Conservation (phyloP, 2,329 filamentous ascomycete species). For the Colletotrichum orbiculare region DNA sequence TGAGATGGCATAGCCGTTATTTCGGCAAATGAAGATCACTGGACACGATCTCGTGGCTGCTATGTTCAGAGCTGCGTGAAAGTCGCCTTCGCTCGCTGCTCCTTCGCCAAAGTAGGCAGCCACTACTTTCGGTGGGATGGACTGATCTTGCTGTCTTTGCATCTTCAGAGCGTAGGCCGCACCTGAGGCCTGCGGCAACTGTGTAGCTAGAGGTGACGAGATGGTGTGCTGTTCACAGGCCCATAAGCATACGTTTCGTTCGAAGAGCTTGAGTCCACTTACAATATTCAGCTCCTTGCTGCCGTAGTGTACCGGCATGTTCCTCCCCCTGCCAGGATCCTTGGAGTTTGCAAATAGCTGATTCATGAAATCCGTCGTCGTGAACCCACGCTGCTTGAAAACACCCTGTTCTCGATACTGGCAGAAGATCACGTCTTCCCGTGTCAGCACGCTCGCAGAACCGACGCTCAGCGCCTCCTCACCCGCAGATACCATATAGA, state of each 20-base stretch:
- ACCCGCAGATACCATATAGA: conserved; percentile 97
- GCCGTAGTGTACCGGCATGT: conserved; percentile 98
- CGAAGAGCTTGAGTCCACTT: conserved; percentile 45
- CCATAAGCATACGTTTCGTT: not conserved
- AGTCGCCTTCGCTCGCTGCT: conserved; percentile 90
- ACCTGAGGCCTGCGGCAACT: conserved; percentile 88
- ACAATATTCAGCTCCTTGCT: conserved; percentile 86
- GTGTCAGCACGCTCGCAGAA: conserved; percentile 83
- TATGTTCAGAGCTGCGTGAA: conserved; percentile 91
- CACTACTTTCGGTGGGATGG: conserved; percentile 73
- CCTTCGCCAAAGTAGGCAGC: conserved; percentile 93
- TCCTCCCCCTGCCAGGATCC: conserved; percentile 84
- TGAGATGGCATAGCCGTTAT: conserved; percentile 92
- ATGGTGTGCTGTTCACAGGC: conserved; percentile 76
- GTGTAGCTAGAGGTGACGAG: conserved; percentile 84
- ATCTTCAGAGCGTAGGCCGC: conserved; percentile 90
- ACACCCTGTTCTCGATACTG: conserved; percentile 96
- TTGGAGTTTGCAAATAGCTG: conserved; percentile 91
- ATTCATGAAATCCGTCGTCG: conserved; percentile 90
- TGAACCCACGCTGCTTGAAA: conserved; percentile 89
- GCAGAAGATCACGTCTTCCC: conserved; percentile 89
- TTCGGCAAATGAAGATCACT: conserved; percentile 89
- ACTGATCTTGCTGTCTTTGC: conserved; percentile 78
- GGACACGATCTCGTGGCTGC: conserved; percentile 90
- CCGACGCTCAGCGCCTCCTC: conserved; percentile 96